Conservation (phyloP, 331 rosid species). For the Malus hybrid region DNA sequence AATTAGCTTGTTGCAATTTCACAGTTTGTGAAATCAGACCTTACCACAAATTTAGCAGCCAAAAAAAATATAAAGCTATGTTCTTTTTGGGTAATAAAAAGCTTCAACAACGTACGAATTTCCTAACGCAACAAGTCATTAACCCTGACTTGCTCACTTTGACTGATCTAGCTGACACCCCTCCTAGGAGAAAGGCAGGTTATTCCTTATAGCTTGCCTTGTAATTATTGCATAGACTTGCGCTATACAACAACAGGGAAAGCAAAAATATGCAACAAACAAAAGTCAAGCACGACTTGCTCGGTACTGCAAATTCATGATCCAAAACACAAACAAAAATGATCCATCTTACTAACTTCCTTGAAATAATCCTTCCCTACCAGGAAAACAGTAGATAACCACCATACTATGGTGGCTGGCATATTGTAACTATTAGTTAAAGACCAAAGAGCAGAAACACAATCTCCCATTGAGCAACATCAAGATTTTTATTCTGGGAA, state of each 20-base stretch:
- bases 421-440: too few relatives aligned
- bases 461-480: neutral
- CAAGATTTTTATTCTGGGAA: neutral
- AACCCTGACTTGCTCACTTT: neutral
- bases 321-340: neutral
- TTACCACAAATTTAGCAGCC: too few relatives aligned
- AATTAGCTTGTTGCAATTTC: too few relatives aligned
- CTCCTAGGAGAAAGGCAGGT: neutral
- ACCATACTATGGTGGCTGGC: neutral
- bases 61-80: too few relatives aligned
- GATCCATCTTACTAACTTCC: neutral
- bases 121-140: neutral
- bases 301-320: neutral
- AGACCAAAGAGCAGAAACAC: neutral
- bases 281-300: too few relatives aligned
- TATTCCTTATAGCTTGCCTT: neutral
- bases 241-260: neutral
- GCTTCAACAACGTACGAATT: too few relatives aligned
- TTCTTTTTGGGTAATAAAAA: too few relatives aligned
- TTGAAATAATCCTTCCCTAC: neutral
- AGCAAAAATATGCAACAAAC: neutral
- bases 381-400: neutral
- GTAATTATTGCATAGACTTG: neutral
- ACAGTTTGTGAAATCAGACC: too few relatives aligned
- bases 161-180: neutral